A percentile compares a stretch with the other conserved stretches of the same genome.
phyloP scores from a whole-genome alignment of 192 early-diverging fungal species.

The Coemansia sp. region DNA sequence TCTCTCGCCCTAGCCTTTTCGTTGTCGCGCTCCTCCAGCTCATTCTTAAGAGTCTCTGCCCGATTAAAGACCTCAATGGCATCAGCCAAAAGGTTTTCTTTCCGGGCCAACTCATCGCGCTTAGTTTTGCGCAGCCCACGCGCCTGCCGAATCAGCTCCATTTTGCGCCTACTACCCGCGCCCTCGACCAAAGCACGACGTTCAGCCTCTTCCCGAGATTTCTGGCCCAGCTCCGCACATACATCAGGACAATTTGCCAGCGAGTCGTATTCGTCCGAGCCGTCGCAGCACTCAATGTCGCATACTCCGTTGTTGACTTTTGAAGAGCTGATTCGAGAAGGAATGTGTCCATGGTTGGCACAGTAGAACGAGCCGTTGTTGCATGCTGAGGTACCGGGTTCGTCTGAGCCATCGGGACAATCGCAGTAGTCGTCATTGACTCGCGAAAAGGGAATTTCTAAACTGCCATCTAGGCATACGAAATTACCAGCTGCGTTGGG shows the following conservation, averaged over 20 bases:
- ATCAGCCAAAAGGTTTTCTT: constrained; percentile 12
- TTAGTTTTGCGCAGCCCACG: constrained; percentile 22
- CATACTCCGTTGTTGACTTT: constrained; percentile 95
- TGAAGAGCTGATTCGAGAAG: constrained; percentile 62
- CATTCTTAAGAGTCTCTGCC: constrained; percentile 31
- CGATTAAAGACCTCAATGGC: constrained; percentile 15
- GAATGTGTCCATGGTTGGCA: constrained; percentile 71
- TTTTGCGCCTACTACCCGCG: constrained; percentile 19
- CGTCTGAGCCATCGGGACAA: constrained; percentile 91
- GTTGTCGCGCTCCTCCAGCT: constrained; percentile 20
- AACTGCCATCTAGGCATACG: constrained; percentile 73
- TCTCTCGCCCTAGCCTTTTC: constrained; percentile 7
- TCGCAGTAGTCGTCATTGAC: constrained; percentile 99
- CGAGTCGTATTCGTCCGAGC: constrained; percentile 80
- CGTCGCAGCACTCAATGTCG: constrained; percentile 94
- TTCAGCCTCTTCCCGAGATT: constrained; percentile 22
- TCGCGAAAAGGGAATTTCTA: constrained; percentile 62
- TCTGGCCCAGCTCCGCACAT: constrained; percentile 64
- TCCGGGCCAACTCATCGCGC: constrained; percentile 15
- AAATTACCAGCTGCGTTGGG: constrained; percentile 43
- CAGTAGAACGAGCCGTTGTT: constrained; percentile 79
- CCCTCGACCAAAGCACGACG: constrained; percentile 5
- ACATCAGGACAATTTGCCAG: constrained; percentile 65
- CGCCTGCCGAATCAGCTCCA: constrained; percentile 23
- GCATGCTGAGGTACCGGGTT: constrained; percentile 96